phyloP scores from a whole-genome alignment of 2,329 filamentous ascomycete genomes.

The Laburnicola sp. region DNA sequence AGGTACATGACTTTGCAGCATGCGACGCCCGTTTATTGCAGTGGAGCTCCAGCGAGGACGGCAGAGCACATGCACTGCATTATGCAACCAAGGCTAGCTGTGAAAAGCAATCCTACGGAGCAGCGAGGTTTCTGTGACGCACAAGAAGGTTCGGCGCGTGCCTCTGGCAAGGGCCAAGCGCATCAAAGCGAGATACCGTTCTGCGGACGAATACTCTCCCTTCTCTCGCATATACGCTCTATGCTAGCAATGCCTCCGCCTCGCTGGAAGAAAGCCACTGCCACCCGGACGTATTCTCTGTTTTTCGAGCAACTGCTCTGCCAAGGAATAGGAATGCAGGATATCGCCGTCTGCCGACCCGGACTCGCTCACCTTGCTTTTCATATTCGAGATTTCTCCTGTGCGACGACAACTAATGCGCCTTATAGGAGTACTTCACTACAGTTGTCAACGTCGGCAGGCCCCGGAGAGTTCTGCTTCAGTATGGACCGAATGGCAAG shows the following conservation, averaged over 20 bases:
- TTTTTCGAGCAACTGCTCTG: constrained; percentile 32
- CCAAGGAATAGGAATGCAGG: constrained; percentile 29
- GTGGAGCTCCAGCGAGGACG: constrained; percentile 15
- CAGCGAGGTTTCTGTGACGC: constrained; percentile 10
- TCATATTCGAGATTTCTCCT: constrained; percentile 32
- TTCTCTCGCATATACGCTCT: constrained; percentile 10
- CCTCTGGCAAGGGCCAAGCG: constrained; percentile 5
- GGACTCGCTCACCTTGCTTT: constrained; percentile 34
- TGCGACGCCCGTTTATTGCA: constrained; percentile 29
- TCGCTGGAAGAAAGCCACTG: constrained; percentile 22
- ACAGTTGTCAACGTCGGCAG: constrained; percentile 85
- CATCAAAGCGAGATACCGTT: constrained; percentile 2
- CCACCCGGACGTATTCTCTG: constrained; percentile 23
- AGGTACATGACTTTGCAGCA: constrained; percentile 36
- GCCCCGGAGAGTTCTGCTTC: constrained; percentile 88
- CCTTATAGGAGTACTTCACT: constrained; percentile 90
- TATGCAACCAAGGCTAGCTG: constrained; percentile 14
- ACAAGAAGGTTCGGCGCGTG: constrained; percentile 4
- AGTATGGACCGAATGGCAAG: constrained; percentile 87
- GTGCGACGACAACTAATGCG: constrained; percentile 64
- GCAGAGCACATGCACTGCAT: constrained; percentile 19
- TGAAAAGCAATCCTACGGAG: constrained; percentile 15
- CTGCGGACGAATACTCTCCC: constrained; percentile 2
- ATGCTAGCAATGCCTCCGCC: constrained; percentile 11
- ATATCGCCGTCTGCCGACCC: constrained; percentile 16